A percentile compares a stretch with the other conserved stretches of the same genome.
Evolutionary conservation across 2,329 filamentous ascomycete species (phyloP).

Genomic region (Zalaria obscura): DNA sequence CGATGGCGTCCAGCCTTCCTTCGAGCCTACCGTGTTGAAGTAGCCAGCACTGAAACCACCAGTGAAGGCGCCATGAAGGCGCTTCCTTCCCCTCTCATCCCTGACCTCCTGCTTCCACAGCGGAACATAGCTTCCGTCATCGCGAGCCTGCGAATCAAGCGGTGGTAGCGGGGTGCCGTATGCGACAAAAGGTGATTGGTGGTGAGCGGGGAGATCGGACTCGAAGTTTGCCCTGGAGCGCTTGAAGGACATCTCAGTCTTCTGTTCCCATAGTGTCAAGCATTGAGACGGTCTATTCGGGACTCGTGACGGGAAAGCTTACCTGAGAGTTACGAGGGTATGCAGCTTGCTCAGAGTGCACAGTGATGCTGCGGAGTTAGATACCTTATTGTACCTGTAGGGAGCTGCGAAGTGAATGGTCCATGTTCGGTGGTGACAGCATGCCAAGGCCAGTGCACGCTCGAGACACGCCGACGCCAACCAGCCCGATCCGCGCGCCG

Average conservation of each 20-base stretch:
- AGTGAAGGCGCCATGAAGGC: constrained; percentile 90
- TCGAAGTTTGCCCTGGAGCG: constrained; percentile 67
- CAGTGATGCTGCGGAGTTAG: no score
- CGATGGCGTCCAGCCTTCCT: constrained; percentile 91
- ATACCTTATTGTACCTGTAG: no score
- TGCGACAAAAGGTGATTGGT: constrained; percentile 58
- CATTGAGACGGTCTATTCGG: constrained; percentile 5
- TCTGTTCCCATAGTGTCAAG: constrained; percentile 7
- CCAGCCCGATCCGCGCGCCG: no score
- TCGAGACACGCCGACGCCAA: no score
- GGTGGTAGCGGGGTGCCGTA: constrained; percentile 79
- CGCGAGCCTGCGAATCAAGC: constrained; percentile 58
- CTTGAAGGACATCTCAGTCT: constrained; percentile 55
- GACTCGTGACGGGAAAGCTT: background rate
- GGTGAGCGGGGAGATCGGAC: constrained; percentile 30
- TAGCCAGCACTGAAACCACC: constrained; percentile 96
- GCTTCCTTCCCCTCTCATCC: constrained; percentile 79
- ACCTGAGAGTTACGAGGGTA: background rate
- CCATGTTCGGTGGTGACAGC: no score
- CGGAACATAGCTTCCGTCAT: constrained; percentile 85
- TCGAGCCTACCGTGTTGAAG: constrained; percentile 95
- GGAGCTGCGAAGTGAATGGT: no score
- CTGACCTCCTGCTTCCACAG: constrained; percentile 98
- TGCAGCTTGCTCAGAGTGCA: no score
- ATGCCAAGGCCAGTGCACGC: no score